These are phyloP conservation scores for Tinospora cordifolia DNA, from an alignment of 164 flowering plant species.

Conservation along the genomic window DNA sequence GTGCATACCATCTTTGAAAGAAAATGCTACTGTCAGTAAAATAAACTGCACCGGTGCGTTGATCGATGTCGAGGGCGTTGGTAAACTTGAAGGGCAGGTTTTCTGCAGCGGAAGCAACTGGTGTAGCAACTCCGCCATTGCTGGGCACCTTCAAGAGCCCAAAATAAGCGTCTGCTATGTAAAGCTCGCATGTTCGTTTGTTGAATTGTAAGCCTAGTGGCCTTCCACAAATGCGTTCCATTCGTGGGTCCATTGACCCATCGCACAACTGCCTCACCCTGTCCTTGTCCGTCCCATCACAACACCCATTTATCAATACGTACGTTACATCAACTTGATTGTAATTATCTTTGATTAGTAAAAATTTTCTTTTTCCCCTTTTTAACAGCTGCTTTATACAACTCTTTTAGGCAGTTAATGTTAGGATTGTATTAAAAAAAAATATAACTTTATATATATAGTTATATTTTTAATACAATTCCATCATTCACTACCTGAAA, in stretches of 20 bases:
- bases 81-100: constrained; percentile 9
- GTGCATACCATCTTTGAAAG: constrained; percentile 5
- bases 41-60: constrained; percentile 11
- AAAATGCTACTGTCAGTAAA: constrained; percentile 21
- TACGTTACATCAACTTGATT: too few species aligned
- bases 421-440: too few species aligned
- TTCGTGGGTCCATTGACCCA: not conserved
- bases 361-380: too few species aligned
- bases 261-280: constrained; percentile 7
- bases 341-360: too few species aligned
- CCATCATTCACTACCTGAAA: too few species aligned
- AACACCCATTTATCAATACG: too few species aligned
- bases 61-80: constrained; percentile 20
- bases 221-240: constrained; percentile 8
- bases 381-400: too few species aligned
- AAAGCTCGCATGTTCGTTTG: constrained; percentile 8
- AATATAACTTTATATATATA: too few species aligned
- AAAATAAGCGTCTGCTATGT: constrained; percentile 14
- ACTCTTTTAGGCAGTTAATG: too few species aligned
- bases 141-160: constrained; percentile 12
- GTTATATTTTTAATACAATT: too few species aligned
- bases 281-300: too few species aligned
- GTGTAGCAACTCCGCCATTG: constrained; percentile 12
- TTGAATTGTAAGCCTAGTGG: constrained; percentile 16
- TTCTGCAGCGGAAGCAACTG: constrained; percentile 11